A percentile compares a stretch with the other conserved stretches of the same genome.
These are phyloP conservation scores for Podaxis sp. DNA, from an alignment of 768 basidiomycete genomes.

Conservation along the genomic window DNA sequence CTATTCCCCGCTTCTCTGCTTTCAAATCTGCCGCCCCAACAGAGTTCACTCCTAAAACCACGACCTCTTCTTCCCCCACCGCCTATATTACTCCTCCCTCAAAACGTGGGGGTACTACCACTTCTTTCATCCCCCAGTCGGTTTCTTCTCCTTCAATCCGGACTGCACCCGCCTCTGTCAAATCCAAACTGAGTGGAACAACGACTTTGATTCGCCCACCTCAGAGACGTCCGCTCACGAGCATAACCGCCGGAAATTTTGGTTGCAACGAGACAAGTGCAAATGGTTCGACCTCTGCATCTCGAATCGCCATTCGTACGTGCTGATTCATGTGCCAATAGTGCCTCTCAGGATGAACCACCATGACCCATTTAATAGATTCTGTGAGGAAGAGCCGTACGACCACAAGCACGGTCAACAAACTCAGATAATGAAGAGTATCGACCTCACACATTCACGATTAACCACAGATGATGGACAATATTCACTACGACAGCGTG, in stretches of 20 bases:
- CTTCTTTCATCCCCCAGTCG: conserved; percentile 63
- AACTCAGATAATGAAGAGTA: conserved; percentile 32
- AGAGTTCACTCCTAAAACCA: not conserved
- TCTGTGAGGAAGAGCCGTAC: conserved; percentile 19
- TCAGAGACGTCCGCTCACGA: conserved; percentile 32
- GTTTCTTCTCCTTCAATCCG: conserved; percentile 39
- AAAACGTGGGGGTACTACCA: conserved; percentile 42
- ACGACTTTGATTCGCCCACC: conserved; percentile 44
- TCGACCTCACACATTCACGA: conserved; percentile 19
- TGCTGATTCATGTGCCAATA: conserved; percentile 40
- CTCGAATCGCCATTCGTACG: conserved; percentile 52
- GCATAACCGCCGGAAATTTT: conserved; percentile 22
- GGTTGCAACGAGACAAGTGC: conserved; percentile 18
- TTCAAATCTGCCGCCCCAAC: conserved; percentile 31
- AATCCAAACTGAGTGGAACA: conserved; percentile 26
- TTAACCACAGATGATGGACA: not conserved
- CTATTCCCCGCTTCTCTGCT: conserved; percentile 41
- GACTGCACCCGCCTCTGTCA: conserved; percentile 20
- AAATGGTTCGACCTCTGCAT: conserved; percentile 64
- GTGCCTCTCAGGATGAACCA: conserved; percentile 32
- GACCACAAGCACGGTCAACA: conserved; percentile 16
- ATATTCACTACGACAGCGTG: not conserved
- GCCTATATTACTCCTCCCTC: conserved; percentile 46
- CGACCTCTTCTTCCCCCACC: conserved; percentile 19
- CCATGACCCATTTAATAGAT: conserved; percentile 34